Evolutionary conservation across 441 rosid species (phyloP).

Genomic region (Arabidopsis lyrata): DNA sequence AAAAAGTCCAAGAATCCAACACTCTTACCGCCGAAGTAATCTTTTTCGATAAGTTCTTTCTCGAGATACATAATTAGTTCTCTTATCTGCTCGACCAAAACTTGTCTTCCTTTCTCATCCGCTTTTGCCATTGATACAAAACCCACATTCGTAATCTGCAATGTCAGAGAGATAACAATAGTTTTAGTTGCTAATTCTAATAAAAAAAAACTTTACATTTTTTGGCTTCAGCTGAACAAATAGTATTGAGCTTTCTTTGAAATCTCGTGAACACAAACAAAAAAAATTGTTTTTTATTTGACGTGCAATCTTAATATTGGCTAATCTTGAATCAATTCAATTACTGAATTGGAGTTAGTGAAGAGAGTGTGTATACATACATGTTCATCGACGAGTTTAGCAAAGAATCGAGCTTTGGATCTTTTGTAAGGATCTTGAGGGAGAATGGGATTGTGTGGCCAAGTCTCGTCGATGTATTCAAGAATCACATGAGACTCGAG

Average conservation of each 20-base stretch:
- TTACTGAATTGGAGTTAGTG: no score
- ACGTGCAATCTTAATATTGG: no score
- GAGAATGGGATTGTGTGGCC: constrained; percentile 47
- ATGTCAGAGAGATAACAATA: background rate
- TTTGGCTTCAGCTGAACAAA: no score
- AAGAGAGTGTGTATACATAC: background rate
- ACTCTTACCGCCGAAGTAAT: constrained; percentile 46
- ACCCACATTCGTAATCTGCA: background rate
- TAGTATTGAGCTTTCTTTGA: no score
- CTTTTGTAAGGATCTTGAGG: constrained; percentile 49
- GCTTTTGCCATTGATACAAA: background rate
- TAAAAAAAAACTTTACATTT: no score
- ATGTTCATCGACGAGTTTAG: constrained; percentile 49
- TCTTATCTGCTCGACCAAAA: constrained; percentile 18
- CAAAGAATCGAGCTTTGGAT: constrained; percentile 48
- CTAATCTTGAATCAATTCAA: no score
- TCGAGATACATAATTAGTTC: constrained; percentile 42
- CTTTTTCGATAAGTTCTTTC: constrained; percentile 47
- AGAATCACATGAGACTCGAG: constrained; percentile 52
- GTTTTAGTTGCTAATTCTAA: no score
- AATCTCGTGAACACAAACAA: no score
- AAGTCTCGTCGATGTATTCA: constrained; percentile 54
- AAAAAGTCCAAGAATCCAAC: constrained; percentile 49
- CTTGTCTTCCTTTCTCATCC: constrained; percentile 17
- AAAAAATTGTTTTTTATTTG: no score